Conservation (phyloP, 768 basidiomycete species). For the Amanita brunnescens region DNA sequence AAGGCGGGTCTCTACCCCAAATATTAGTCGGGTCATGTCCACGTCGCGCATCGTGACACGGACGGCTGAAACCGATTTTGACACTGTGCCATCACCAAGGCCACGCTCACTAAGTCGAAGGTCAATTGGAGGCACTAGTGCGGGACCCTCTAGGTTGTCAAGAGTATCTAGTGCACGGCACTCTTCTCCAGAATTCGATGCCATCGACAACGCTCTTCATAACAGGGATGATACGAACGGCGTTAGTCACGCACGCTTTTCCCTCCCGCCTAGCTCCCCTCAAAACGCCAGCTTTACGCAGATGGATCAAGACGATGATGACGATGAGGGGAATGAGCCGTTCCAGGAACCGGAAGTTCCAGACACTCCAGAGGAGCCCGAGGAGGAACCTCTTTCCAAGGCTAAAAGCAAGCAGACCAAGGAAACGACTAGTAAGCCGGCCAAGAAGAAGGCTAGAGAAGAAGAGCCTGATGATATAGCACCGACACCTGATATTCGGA, state of each 20-base stretch:
- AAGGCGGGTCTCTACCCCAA: conserved; percentile 32
- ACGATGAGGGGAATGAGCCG: conserved; percentile 25
- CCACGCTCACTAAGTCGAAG: conserved; percentile 22
- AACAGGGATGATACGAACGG: conserved; percentile 18
- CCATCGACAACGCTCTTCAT: conserved; percentile 20
- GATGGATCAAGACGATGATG: conserved; percentile 34
- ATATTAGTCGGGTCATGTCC: conserved; percentile 26
- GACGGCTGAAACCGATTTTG: conserved; percentile 50
- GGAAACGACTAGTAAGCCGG: too few species aligned
- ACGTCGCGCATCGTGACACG: conserved; percentile 42
- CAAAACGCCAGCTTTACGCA: conserved; percentile 39
- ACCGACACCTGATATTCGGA: background rate
- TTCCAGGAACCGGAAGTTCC: conserved; percentile 15
- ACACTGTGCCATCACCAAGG: conserved; percentile 54
- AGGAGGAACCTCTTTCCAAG: conserved; percentile 11
- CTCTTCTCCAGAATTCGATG: conserved; percentile 14
- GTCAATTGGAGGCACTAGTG: conserved; percentile 24
- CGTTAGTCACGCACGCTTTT: conserved; percentile 16
- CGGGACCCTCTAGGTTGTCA: conserved; percentile 34
- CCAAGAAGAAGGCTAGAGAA: conserved; percentile 35
- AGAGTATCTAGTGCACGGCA: conserved; percentile 7
- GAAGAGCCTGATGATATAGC: conserved; percentile 10
- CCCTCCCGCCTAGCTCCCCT: conserved; percentile 17
- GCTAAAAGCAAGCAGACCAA: conserved; percentile 7
- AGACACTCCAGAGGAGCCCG: conserved; percentile 13